phyloP scores from a whole-genome alignment of 1,284 basidiomycete species.

The Porphyrellus sp. region DNA sequence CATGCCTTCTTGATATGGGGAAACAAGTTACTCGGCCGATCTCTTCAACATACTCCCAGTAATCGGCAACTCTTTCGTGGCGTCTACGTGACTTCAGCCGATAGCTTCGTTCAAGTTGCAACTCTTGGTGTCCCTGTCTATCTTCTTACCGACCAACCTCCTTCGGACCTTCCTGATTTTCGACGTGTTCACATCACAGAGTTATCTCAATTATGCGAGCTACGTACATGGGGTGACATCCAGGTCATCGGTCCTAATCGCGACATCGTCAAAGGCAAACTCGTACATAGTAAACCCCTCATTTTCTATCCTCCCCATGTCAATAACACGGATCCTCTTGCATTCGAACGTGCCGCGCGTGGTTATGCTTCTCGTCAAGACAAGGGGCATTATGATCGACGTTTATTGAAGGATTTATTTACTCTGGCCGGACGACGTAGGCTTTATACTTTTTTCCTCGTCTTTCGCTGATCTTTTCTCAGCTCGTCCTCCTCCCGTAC shows the following conservation, averaged over 20 bases:
- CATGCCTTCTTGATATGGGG: slow-evolving; percentile 8
- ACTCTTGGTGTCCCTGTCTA: background rate
- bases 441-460: background rate
- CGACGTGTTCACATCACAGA: background rate
- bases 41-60: background rate
- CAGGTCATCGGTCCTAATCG: background rate
- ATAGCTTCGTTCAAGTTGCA: background rate
- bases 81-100: background rate
- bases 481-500: background rate
- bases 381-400: background rate
- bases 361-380: background rate
- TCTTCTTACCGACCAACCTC: background rate
- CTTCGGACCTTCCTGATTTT: background rate
- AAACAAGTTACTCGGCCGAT: background rate
- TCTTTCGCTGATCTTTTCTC: background rate
- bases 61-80: background rate
- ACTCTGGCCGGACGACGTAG: background rate
- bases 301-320: background rate
- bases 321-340: background rate
- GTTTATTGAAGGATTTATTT: background rate
- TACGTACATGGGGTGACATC: background rate
- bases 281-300: background rate
- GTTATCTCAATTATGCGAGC: background rate
- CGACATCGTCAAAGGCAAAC: background rate
- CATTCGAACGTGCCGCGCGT: background rate